Evolutionary conservation across 1,139 yeast genomes (phyloP).

Genomic region (Candida tropicalis): DNA sequence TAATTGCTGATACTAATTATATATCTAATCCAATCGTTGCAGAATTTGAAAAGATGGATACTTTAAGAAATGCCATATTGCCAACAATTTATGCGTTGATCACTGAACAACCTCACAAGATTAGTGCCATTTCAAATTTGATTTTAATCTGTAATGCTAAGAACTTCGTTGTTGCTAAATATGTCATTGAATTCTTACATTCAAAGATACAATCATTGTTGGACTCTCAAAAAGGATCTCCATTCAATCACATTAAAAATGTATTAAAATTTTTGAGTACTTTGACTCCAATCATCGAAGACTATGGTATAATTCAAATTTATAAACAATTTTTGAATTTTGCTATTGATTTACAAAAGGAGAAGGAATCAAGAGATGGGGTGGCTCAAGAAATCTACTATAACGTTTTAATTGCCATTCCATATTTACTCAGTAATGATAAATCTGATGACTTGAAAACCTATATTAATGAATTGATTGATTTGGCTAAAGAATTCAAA

Average conservation of each 20-base stretch:
- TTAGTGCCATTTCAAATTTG: conserved; percentile 69
- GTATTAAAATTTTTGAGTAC: conserved; percentile 70
- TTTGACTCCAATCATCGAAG: conserved; percentile 62
- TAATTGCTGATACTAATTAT: conserved; percentile 67
- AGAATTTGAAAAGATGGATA: conserved; percentile 68
- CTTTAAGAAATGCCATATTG: conserved; percentile 60
- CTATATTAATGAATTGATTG: conserved; percentile 47
- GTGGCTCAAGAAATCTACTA: conserved; percentile 72
- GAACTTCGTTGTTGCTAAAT: conserved; percentile 68
- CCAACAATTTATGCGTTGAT: conserved; percentile 70
- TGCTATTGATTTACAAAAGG: conserved; percentile 58
- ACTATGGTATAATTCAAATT: conserved; percentile 51
- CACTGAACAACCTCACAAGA: conserved; percentile 89
- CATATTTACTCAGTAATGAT: conserved; percentile 62
- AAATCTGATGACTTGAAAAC: conserved; percentile 32
- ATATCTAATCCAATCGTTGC: conserved; percentile 67
- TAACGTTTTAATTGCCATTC: conserved; percentile 65
- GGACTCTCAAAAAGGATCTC: conserved; percentile 25
- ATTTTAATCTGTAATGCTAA: conserved; percentile 68
- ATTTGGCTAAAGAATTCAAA: conserved; percentile 42
- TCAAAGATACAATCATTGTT: conserved; percentile 60
- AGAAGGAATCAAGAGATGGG: conserved; percentile 45
- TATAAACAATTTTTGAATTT: conserved; percentile 57
- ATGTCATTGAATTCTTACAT: conserved; percentile 70
- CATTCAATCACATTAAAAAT: conserved; percentile 74